Conservation (phyloP, 768 basidiomycete species). For the Termitomyces sp. region DNA sequence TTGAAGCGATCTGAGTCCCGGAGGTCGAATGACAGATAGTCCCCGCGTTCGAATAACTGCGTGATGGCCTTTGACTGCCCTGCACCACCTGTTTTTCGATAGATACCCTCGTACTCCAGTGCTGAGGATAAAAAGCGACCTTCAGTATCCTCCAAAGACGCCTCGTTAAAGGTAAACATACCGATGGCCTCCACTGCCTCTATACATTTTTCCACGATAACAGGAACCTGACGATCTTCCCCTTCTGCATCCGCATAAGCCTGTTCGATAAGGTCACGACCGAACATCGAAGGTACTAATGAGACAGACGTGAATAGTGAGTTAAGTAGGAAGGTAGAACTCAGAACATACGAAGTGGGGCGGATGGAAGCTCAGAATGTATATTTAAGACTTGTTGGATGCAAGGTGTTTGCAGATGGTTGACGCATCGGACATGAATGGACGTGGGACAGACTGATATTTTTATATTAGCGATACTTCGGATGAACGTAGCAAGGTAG, state of each 20-base stretch:
- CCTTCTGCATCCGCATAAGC: slow-evolving; percentile 59
- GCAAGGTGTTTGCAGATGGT: slow-evolving; percentile 63
- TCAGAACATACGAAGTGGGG: slow-evolving; percentile 31
- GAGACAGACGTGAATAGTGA: slow-evolving; percentile 8
- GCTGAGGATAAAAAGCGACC: slow-evolving; percentile 34
- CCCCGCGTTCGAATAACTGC: slow-evolving; percentile 89
- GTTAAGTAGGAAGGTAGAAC: slow-evolving; percentile 5
- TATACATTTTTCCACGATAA: slow-evolving; percentile 95
- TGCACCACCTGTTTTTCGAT: slow-evolving; percentile 94
- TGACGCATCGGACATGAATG: slow-evolving; percentile 83
- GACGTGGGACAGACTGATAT: slow-evolving; percentile 72
- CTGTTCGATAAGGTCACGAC: slow-evolving; percentile 83
- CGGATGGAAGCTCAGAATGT: slow-evolving; percentile 28
- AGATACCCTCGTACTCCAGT: slow-evolving; percentile 95
- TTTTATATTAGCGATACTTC: background rate
- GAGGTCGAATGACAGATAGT: slow-evolving; percentile 86
- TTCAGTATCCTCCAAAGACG: background rate
- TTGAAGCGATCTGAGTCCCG: slow-evolving; percentile 86
- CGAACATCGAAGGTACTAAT: slow-evolving; percentile 87
- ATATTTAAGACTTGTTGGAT: slow-evolving; percentile 29
- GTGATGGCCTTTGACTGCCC: slow-evolving; percentile 91
- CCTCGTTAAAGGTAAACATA: slow-evolving; percentile 26
- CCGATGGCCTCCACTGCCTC: slow-evolving; percentile 85
- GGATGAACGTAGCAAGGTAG: background rate
- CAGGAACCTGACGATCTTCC: slow-evolving; percentile 63